Percentiles rank a stretch among this genome's conserved stretches.
phyloP scores from a whole-genome alignment of 23 red algal genomes.

The Cyanidiococcus yangmingshanensis region DNA sequence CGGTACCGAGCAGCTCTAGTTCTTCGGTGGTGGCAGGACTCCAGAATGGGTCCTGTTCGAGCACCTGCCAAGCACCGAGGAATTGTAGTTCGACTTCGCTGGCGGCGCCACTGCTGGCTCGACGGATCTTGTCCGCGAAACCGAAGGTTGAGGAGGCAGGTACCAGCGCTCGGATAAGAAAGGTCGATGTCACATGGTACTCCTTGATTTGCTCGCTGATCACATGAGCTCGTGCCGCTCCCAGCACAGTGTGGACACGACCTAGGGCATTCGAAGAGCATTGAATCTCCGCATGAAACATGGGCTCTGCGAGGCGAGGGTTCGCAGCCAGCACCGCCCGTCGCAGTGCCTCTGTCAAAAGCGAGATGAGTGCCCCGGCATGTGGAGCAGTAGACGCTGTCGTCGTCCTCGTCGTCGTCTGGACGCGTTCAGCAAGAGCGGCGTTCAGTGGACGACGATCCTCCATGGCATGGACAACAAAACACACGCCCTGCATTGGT shows the following conservation, averaged over 20 bases:
- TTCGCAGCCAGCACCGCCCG: conserved; percentile 44
- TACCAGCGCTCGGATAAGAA: conserved; percentile 59
- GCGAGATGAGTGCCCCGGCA: conserved; percentile 39
- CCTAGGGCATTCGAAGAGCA: conserved; percentile 62
- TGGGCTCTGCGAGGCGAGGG: conserved; percentile 63
- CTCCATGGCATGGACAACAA: conserved; percentile 50
- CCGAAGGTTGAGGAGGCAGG: conserved; percentile 79
- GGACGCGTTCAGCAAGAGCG: background rate
- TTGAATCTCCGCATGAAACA: conserved; percentile 60
- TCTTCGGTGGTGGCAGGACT: conserved; percentile 72
- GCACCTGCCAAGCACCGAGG: conserved; percentile 53
- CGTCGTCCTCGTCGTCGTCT: background rate
- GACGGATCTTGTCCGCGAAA: conserved; percentile 70
- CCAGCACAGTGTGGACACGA: conserved; percentile 63
- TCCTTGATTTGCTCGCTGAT: conserved; percentile 72
- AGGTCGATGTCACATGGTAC: conserved; percentile 39
- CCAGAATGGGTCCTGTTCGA: conserved; percentile 92
- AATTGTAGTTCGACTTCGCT: conserved; percentile 77
- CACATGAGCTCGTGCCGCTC: conserved; percentile 57
- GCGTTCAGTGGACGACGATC: conserved; percentile 5
- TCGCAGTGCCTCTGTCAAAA: conserved; percentile 46
- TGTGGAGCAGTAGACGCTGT: background rate
- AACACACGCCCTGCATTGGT: conserved; percentile 75
- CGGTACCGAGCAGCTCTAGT: conserved; percentile 60
- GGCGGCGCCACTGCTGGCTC: conserved; percentile 54